Evolutionary conservation across 208 protist species (phyloP), one percentile per base, ranked within the genome.

Genomic region (Naegleria fowleri): DNA sequence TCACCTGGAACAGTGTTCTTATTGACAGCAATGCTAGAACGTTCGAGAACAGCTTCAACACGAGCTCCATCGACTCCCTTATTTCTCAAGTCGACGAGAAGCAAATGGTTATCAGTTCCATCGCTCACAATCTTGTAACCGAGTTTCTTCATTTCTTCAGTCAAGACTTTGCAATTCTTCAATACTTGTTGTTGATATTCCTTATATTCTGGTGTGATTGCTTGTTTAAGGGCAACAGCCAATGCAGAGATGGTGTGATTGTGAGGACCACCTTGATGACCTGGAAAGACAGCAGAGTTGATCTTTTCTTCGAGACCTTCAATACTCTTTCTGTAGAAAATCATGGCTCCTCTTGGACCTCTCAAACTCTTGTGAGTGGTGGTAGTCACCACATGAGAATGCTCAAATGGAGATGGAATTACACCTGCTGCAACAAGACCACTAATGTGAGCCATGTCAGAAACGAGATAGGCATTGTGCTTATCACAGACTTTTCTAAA

Each of bases 1-100:
- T 96, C 95, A 36, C 94, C 94, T 13, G 94, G 93, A 43, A 96
- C 94, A 39, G 94, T 88, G 91, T 96, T 96, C 92, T 96, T 96
- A 92, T 96, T 96, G 41, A 95, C 84, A 5, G 95, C 95, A 88
- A 96, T 95, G 15, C 92, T 76, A 19, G 55, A 58, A 41, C 48
- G n/a, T 91, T 96, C 95, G 25, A 95, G 90, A 58, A 96, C 90
- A 13, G 36, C 33, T 76, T 93, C 92, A 85, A 90, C 88, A 52
- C 89, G 58, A 33, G 91, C 58, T 29, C 91, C 91, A 86, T 91
- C 87, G 19, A 91, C 39, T 22, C 90, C 92, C 36, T 75, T 76
- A 41, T 51, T 25, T 29, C 84, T 91, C 39, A 95, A 59, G 83
- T 95, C 93, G 19, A 94, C 43, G 43, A 95, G 33, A 11, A 95